phyloP scores from a whole-genome alignment of 805 yeast species.

The Gaillardinia entomophila region DNA sequence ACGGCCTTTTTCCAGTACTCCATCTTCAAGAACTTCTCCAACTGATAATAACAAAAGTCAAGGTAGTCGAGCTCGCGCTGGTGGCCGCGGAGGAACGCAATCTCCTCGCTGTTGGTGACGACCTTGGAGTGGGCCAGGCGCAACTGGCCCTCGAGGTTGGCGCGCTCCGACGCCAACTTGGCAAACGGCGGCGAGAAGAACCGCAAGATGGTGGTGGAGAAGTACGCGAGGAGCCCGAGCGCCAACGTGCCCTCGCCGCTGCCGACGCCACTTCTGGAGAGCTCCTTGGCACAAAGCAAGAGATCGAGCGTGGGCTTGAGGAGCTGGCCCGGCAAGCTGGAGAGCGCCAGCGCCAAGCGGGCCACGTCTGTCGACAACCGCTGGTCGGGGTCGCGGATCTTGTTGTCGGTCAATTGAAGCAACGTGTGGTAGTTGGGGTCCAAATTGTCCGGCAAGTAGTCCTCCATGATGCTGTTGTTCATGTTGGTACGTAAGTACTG shows the following conservation, averaged over 20 bases:
- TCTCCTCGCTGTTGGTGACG: slow-evolving; percentile 75
- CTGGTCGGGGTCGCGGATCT: slow-evolving; percentile 73
- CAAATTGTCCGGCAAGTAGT: slow-evolving; percentile 64
- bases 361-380: slow-evolving; percentile 76
- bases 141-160: slow-evolving; percentile 78
- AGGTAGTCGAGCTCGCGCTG: slow-evolving; percentile 68
- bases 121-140: slow-evolving; percentile 78
- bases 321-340: slow-evolving; percentile 75
- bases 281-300: slow-evolving; percentile 71
- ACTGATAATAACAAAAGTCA: slow-evolving; percentile 75
- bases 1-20: slow-evolving; percentile 71
- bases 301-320: slow-evolving; percentile 80
- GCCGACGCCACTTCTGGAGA: slow-evolving; percentile 59
- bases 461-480: slow-evolving; percentile 57
- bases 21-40: slow-evolving; percentile 70
- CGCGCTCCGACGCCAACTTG: slow-evolving; percentile 65
- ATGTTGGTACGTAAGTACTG: slow-evolving; percentile 57
- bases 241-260: slow-evolving; percentile 75
- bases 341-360: slow-evolving; percentile 63
- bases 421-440: slow-evolving; percentile 72
- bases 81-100: slow-evolving; percentile 81
- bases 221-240: slow-evolving; percentile 73
- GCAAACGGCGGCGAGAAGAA: slow-evolving; percentile 89
- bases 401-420: slow-evolving; percentile 48
- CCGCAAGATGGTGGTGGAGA: slow-evolving; percentile 67